Percentiles rank a stretch among this genome's conserved stretches.
These are phyloP conservation scores for Phoma sp. DNA, from an alignment of 2,329 filamentous ascomycete genomes.

Conservation along the genomic window DNA sequence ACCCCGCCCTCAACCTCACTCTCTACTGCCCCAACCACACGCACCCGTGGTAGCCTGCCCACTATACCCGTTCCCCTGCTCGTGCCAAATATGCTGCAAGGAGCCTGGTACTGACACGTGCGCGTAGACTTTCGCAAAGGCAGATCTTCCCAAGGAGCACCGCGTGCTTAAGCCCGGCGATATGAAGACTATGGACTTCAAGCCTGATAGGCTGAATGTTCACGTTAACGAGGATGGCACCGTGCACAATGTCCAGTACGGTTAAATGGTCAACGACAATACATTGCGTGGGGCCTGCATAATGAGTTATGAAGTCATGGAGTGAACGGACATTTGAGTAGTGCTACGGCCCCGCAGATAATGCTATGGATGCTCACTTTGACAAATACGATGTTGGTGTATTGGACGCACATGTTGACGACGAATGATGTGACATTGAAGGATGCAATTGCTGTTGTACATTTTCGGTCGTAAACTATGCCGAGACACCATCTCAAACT, in stretches of 20 bases:
- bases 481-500: not conserved
- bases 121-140: conserved; percentile 60
- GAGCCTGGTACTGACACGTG: not conserved
- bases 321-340: not conserved
- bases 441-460: conserved; percentile 1
- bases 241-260: conserved; percentile 57
- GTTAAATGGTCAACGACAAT: conserved; percentile 46
- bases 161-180: conserved; percentile 56
- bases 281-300: not conserved
- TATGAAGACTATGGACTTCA: conserved; percentile 57
- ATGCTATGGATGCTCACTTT: no score
- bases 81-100: not conserved
- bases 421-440: not conserved
- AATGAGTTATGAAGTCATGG: not conserved
- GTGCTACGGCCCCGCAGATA: not conserved
- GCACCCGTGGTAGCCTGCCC: not conserved
- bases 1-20: no score
- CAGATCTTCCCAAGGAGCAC: conserved; percentile 57
- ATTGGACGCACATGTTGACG: no score
- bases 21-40: not conserved
- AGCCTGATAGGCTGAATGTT: conserved; percentile 58
- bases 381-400: no score
- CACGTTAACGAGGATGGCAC: conserved; percentile 59
- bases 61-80: conserved; percentile 2
- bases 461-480: not conserved